These are phyloP conservation scores for Boletus sp. DNA, from an alignment of 768 basidiomycete genomes.

Conservation along the genomic window DNA sequence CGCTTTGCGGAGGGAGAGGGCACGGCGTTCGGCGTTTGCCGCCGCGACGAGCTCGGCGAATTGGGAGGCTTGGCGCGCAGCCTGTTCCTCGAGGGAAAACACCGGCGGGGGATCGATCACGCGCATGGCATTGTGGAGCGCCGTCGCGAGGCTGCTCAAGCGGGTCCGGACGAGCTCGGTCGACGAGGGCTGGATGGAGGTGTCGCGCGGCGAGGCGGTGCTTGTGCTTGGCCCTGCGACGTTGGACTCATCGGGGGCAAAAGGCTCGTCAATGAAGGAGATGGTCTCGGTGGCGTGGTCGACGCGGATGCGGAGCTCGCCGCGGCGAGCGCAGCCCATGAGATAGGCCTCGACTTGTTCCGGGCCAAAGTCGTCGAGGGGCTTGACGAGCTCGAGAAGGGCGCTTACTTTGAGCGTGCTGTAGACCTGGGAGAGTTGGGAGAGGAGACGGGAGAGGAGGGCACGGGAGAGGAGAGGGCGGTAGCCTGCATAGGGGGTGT, in stretches of 20 bases:
- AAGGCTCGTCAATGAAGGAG: conserved; percentile 78
- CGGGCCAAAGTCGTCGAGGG: conserved; percentile 59
- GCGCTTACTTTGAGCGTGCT: conserved; percentile 77
- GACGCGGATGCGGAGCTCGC: conserved; percentile 81
- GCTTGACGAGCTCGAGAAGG: conserved; percentile 74
- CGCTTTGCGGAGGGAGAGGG: conserved; percentile 70
- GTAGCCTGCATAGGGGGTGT: conserved; percentile 67
- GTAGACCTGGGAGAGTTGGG: conserved; percentile 91
- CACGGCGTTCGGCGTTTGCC: conserved; percentile 72
- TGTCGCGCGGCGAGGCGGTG: conserved; percentile 30
- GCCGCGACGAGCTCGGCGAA: conserved; percentile 59
- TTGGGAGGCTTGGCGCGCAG: conserved; percentile 43
- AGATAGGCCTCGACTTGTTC: conserved; percentile 86
- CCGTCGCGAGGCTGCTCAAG: conserved; percentile 69
- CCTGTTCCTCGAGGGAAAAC: conserved; percentile 43
- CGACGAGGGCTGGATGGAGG: conserved; percentile 66
- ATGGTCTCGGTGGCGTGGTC: conserved; percentile 87
- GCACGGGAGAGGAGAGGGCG: conserved; percentile 89
- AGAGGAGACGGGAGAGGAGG: conserved; percentile 84
- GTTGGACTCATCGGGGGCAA: conserved; percentile 41
- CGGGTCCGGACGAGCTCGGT: conserved; percentile 74
- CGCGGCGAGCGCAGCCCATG: conserved; percentile 86
- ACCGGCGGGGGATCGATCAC: conserved; percentile 45
- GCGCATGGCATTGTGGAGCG: conserved; percentile 68
- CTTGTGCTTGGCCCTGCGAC: conserved; percentile 17